Evolutionary conservation across 2,329 filamentous ascomycete species (phyloP).

Genomic region (Ascochyta lentis): DNA sequence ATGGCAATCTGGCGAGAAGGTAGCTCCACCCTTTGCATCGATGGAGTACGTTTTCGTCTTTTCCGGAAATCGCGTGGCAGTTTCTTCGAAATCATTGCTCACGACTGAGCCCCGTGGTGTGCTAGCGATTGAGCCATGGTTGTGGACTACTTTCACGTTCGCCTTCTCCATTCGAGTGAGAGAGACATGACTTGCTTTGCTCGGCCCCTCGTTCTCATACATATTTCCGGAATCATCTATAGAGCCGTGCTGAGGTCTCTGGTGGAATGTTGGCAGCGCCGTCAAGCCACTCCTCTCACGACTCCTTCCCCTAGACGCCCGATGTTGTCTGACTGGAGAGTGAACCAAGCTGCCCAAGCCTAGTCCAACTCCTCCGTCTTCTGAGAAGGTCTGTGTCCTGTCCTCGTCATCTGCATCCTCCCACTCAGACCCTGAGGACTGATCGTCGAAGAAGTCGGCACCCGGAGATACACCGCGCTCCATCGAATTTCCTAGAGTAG

Average conservation of each 20-base stretch:
- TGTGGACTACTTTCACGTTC: conserved; percentile 32
- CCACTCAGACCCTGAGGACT: conserved; percentile 33
- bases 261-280: conserved; percentile 24
- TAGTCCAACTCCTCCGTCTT: conserved; percentile 1
- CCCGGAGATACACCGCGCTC: conserved; percentile 25
- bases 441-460: conserved; percentile 40
- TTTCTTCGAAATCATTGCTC: conserved; percentile 18
- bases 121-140: conserved; percentile 22
- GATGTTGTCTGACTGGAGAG: background rate
- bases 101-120: conserved; percentile 28
- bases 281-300: conserved; percentile 22
- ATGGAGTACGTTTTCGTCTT: conserved; percentile 14
- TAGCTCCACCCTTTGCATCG: conserved; percentile 1
- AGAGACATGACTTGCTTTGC: conserved; percentile 33
- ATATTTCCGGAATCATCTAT: background rate
- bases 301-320: conserved; percentile 16
- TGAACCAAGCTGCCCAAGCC: conserved; percentile 16
- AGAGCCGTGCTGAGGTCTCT: conserved; percentile 8
- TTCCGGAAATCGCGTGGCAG: conserved; percentile 8
- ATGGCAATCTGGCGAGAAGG: background rate
- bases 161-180: conserved; percentile 31
- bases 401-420: conserved; percentile 31
- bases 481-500: conserved; percentile 35
- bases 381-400: conserved; percentile 21
- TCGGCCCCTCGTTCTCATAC: conserved; percentile 9